These are phyloP conservation scores for Excoecaria agallocha DNA, from an alignment of 345 rosid species.

Conservation along the genomic window DNA sequence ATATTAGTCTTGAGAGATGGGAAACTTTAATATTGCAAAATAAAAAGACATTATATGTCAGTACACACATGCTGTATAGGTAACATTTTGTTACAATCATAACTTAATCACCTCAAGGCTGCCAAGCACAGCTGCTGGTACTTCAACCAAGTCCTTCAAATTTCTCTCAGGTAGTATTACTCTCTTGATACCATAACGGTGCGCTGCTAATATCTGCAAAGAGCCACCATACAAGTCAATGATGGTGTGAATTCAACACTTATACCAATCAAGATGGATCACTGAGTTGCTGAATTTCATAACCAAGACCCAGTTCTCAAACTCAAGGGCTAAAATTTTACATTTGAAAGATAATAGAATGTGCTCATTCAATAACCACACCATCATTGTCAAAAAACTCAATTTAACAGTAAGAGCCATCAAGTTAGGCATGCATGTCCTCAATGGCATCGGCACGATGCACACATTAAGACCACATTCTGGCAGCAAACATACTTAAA, in stretches of 20 bases:
- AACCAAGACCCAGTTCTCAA: neutral
- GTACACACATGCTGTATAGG: too few species aligned
- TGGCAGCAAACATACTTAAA: neutral
- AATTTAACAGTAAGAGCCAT: neutral
- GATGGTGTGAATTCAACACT: neutral
- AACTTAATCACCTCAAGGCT: slow-evolving; percentile 65
- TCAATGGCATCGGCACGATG: neutral
- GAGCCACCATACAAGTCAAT: neutral
- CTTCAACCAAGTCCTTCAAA: slow-evolving; percentile 90
- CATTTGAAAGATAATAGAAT: neutral
- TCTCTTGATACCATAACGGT: slow-evolving; percentile 83
- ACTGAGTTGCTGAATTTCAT: neutral
- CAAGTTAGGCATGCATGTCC: neutral
- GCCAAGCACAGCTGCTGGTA: slow-evolving; percentile 78
- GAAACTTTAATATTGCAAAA: too few species aligned
- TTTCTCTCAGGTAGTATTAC: slow-evolving; percentile 96
- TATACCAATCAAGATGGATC: neutral
- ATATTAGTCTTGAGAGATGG: neutral
- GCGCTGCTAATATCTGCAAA: slow-evolving; percentile 92
- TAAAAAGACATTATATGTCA: too few species aligned
- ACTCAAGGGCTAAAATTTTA: neutral
- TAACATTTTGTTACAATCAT: neutral
- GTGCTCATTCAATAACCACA: neutral
- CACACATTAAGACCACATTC: neutral
- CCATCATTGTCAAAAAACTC: neutral